These are phyloP conservation scores for Pichia sp. DNA, from an alignment of 1,139 yeast species.

Conservation along the genomic window DNA sequence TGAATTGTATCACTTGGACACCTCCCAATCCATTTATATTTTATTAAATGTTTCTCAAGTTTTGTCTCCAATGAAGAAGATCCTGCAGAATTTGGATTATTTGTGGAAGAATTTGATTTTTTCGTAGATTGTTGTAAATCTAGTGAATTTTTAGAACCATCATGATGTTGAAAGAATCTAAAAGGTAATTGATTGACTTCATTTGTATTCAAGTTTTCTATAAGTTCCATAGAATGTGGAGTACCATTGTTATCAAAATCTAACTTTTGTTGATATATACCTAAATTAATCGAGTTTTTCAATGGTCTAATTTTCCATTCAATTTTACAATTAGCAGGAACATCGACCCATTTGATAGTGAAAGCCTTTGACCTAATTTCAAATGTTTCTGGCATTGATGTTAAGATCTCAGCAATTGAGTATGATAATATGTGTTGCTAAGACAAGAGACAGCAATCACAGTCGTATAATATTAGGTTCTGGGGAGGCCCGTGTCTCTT, in stretches of 20 bases:
- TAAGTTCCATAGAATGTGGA: conserved; percentile 12
- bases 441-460: no score
- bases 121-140: background rate
- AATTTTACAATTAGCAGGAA: conserved; percentile 57
- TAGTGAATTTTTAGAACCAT: background rate
- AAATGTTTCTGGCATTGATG: conserved; percentile 64
- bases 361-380: conserved; percentile 87
- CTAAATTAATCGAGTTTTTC: conserved; percentile 71
- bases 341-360: conserved; percentile 83
- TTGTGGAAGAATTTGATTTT: background rate
- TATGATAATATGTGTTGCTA: no score
- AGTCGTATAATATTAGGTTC: no score
- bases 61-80: conserved; percentile 29
- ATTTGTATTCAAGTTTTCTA: conserved; percentile 21
- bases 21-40: conserved; percentile 41
- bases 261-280: conserved; percentile 44
- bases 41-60: conserved; percentile 32
- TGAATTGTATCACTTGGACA: conserved; percentile 48
- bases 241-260: conserved; percentile 11
- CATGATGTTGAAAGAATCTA: conserved; percentile 16
- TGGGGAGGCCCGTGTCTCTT: no score
- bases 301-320: conserved; percentile 80
- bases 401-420: no score
- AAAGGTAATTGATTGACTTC: conserved; percentile 26
- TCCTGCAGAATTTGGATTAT: background rate